Conservation (phyloP, 805 yeast genomes). For the Barnettozyma wickerhamii region DNA sequence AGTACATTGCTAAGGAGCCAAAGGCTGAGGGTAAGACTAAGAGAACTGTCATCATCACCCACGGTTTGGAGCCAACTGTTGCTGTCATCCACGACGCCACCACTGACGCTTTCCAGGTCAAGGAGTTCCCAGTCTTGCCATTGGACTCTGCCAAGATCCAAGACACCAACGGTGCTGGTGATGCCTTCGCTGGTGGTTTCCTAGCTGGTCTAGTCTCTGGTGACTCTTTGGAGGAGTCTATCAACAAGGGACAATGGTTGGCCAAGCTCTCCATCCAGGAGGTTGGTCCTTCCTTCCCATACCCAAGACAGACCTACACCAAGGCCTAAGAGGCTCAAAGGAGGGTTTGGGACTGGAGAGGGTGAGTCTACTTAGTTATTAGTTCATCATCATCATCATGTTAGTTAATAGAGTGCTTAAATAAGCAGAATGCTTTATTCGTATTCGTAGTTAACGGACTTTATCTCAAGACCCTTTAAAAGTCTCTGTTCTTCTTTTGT, state of each 20-base stretch:
- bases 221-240: slow-evolving; percentile 51
- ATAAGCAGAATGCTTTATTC: no score
- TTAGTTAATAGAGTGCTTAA: no score
- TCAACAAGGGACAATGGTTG: slow-evolving; percentile 94
- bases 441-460: slow-evolving; percentile 6
- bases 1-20: slow-evolving; percentile 72
- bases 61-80: slow-evolving; percentile 89
- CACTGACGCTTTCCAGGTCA: slow-evolving; percentile 41
- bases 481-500: background rate
- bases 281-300: slow-evolving; percentile 91
- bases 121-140: slow-evolving; percentile 64
- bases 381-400: no score
- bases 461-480: background rate
- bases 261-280: slow-evolving; percentile 90
- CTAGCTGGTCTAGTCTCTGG: slow-evolving; percentile 82
- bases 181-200: slow-evolving; percentile 96
- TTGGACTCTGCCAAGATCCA: slow-evolving; percentile 63
- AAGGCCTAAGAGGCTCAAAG: no score
- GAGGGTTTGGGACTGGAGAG: no score
- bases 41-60: slow-evolving; percentile 92
- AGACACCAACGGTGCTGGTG: slow-evolving; percentile 99
- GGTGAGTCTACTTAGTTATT: no score
- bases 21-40: slow-evolving; percentile 62
- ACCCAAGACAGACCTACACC: slow-evolving; percentile 24
- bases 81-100: slow-evolving; percentile 55